Evolutionary conservation across 331 rosid species (phyloP), one percentile per base, ranked within the genome.

Genomic region (Quercus tomentella): DNA sequence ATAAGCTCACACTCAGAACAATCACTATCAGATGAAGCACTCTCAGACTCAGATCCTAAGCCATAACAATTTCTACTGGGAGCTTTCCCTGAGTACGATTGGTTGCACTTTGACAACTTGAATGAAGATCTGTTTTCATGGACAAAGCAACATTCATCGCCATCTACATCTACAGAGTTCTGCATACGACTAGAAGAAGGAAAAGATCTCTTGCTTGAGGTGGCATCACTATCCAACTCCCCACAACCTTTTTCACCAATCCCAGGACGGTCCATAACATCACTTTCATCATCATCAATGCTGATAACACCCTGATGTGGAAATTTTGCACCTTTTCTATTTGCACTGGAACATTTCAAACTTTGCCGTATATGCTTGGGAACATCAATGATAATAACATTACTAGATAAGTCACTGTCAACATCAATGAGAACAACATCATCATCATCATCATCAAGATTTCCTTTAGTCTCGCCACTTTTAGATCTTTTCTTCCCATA

Each of bases 211-310:
- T 84, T 87, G 84, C 87, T 89, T 66, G 97, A 91, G 78, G 89
- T 85, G 63, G 93, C 94, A 82, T 96, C 99, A 20, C 97, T 91
- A 80, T 91, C 97, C 75, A 88, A 82, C 22, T 93, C 97, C 68
- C 89, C 91, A 83, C 77, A 81, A 76, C 72, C 87, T 57, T 77
- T 92, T 77, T 73, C 84, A 78, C 80, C 43, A 30, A 16, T 28
- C 77, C 77, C 87, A 52, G 83, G 76, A 75, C 26, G 26, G 23
- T 33, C 80, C 33, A 26, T 83, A 62, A 72, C 84, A 74, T 81
- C 91, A 17, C 82, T 77, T 31, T 77, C 89, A 56, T 91, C 94
- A 69, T 86, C 94, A 78, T 90, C 94, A 79, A 92, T 85, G 80
- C 89, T 84, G 43, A 94, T 94, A 51, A 87, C 81, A 70, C 87